Conservation (phyloP, 140 eudicot genomes). For the Senecio squalidus region DNA sequence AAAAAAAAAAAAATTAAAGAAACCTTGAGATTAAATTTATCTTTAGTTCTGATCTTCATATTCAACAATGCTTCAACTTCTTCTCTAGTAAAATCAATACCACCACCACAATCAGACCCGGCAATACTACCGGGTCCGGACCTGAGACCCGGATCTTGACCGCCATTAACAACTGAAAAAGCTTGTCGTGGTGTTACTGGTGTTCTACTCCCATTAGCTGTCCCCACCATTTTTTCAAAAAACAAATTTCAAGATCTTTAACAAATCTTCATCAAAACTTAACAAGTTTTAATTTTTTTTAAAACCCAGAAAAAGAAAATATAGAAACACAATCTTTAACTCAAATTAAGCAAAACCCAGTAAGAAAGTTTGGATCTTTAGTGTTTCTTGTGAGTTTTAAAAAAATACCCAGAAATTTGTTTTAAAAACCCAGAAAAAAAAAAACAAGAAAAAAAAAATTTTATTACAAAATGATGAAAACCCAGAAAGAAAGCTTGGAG, state of each 20-base stretch:
- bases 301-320: not conserved
- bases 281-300: not conserved
- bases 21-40: constrained; percentile 73
- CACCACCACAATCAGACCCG: constrained; percentile 60
- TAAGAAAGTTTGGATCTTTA: too few relatives aligned
- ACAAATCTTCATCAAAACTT: constrained; percentile 32
- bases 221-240: constrained; percentile 67
- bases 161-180: constrained; percentile 62
- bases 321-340: too few relatives aligned
- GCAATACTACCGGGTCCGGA: constrained; percentile 57
- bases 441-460: too few relatives aligned
- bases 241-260: constrained; percentile 47
- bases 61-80: constrained; percentile 77
- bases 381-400: too few relatives aligned
- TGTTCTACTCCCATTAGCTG: constrained; percentile 40
- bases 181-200: constrained; percentile 47
- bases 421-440: too few relatives aligned
- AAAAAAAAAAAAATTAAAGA: not conserved
- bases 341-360: too few relatives aligned
- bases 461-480: constrained; percentile 1
- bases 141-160: constrained; percentile 51
- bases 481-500: constrained; percentile 16
- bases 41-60: constrained; percentile 79
- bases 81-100: constrained; percentile 56
- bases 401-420: constrained; percentile 2